phyloP scores from a whole-genome alignment of 805 yeast species.

The Starmerella roubikii region DNA sequence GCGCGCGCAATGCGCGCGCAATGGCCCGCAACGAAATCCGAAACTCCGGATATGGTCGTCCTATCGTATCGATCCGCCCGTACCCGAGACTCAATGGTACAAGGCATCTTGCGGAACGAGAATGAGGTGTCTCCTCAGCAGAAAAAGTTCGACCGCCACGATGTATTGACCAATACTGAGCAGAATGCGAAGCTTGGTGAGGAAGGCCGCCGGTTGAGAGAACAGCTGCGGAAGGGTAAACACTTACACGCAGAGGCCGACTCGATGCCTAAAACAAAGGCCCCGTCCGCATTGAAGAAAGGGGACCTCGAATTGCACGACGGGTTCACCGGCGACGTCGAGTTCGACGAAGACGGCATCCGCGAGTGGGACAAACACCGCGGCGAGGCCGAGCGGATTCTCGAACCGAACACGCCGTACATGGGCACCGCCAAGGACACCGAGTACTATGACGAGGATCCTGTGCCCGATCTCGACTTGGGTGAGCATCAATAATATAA shows the following conservation, averaged over 20 bases:
- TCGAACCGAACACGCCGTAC: conserved; percentile 23
- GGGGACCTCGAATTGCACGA: conserved; percentile 12
- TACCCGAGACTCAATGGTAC: too few relatives aligned
- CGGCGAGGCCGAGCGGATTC: conserved; percentile 20
- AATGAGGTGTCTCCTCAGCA: neutral
- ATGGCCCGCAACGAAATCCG: too few relatives aligned
- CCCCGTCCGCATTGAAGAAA: conserved; percentile 17
- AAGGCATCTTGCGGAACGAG: conserved; percentile 2
- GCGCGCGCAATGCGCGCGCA: too few relatives aligned
- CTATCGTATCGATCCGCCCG: too few relatives aligned
- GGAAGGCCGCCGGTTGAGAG: conserved; percentile 18
- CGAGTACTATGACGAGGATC: conserved; percentile 23
- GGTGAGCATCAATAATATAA: conserved; percentile 2
- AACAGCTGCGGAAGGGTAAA: conserved; percentile 3
- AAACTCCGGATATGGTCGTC: too few relatives aligned
- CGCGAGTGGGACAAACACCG: conserved; percentile 18
- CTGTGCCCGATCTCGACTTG: conserved; percentile 18
- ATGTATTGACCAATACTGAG: conserved; percentile 68
- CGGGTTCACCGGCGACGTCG: conserved; percentile 12
- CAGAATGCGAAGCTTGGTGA: conserved; percentile 40
- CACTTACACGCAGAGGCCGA: neutral
- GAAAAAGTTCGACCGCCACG: conserved; percentile 35
- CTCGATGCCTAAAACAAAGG: conserved; percentile 21
- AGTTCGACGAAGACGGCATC: conserved; percentile 19
- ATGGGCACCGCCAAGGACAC: conserved; percentile 22